These are phyloP conservation scores for Talaromyces pinophilus DNA, from an alignment of 2,329 filamentous ascomycete genomes.

Conservation along the genomic window DNA sequence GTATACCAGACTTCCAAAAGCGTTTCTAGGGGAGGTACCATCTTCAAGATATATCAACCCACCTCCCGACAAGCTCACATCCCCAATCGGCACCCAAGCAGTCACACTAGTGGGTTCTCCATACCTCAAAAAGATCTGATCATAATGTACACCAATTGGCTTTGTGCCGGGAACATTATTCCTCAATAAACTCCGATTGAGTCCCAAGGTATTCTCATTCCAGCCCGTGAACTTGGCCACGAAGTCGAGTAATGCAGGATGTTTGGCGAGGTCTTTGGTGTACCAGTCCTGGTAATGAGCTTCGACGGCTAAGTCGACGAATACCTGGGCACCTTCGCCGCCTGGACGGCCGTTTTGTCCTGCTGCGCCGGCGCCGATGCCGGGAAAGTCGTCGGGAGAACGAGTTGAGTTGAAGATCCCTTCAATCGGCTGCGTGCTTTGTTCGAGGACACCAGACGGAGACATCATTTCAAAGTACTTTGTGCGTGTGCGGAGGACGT, in stretches of 20 bases:
- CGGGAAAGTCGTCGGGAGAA: constrained; percentile 49
- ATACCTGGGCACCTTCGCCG: constrained; percentile 45
- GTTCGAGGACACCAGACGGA: constrained; percentile 59
- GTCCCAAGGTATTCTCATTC: constrained; percentile 51
- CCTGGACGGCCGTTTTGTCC: constrained; percentile 51
- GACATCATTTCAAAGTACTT: constrained; percentile 57
- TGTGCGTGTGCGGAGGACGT: constrained; percentile 55
- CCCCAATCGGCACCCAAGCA: constrained; percentile 60
- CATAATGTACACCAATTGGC: constrained; percentile 62
- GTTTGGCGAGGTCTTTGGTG: constrained; percentile 56
- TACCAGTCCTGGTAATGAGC: constrained; percentile 59
- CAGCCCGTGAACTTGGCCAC: constrained; percentile 57
- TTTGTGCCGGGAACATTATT: constrained; percentile 60
- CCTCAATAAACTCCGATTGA: constrained; percentile 55
- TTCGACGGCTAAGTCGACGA: constrained; percentile 55
- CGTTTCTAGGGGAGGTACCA: constrained; percentile 23
- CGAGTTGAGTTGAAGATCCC: constrained; percentile 56
- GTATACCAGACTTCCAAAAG: no score
- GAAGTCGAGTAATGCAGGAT: constrained; percentile 53
- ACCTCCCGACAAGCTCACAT: constrained; percentile 56
- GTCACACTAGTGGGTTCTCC: constrained; percentile 59
- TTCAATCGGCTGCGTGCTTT: constrained; percentile 53
- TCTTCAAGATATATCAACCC: constrained; percentile 62
- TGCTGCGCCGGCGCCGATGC: constrained; percentile 56
- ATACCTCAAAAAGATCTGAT: constrained; percentile 59